Percentiles rank a stretch among this genome's conserved stretches.
These are phyloP conservation scores for Alternaria ethzedia DNA, from an alignment of 2,329 filamentous ascomycete genomes.

Conservation along the genomic window DNA sequence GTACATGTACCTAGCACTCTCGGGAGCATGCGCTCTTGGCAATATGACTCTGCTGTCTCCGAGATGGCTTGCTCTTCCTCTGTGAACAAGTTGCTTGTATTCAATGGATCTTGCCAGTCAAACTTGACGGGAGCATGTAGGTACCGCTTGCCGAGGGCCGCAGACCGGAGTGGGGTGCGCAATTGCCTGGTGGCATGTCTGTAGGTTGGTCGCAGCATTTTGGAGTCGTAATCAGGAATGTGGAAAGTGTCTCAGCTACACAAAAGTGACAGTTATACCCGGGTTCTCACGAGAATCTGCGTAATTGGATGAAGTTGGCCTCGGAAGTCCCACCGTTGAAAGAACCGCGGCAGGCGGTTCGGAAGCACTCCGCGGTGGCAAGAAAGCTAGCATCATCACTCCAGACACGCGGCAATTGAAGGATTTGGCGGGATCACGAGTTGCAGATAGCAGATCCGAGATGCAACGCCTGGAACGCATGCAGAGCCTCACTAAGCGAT, in stretches of 20 bases:
- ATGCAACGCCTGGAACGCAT: not conserved
- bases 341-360: constrained; percentile 27
- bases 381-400: constrained; percentile 13
- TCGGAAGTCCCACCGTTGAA: constrained; percentile 28
- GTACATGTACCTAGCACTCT: constrained; percentile 74
- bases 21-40: constrained; percentile 85
- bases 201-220: constrained; percentile 54
- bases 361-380: constrained; percentile 30
- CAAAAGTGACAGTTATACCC: constrained; percentile 2
- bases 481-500: constrained; percentile 9
- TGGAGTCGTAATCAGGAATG: constrained; percentile 4
- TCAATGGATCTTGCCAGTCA: constrained; percentile 91
- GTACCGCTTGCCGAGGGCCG: constrained; percentile 47
- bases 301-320: constrained; percentile 24
- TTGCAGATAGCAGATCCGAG: not conserved
- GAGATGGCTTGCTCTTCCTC: constrained; percentile 90
- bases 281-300: constrained; percentile 1
- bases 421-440: not conserved
- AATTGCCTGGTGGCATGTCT: constrained; percentile 51
- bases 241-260: not conserved
- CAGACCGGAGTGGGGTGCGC: constrained; percentile 32
- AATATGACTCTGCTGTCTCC: constrained; percentile 91
- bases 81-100: constrained; percentile 75
- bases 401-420: not conserved
- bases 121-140: constrained; percentile 62